Percentiles rank a stretch among this genome's conserved stretches.
phyloP scores from a whole-genome alignment of 2,329 filamentous ascomycete genomes.

The Calcarisporium arbuscula region DNA sequence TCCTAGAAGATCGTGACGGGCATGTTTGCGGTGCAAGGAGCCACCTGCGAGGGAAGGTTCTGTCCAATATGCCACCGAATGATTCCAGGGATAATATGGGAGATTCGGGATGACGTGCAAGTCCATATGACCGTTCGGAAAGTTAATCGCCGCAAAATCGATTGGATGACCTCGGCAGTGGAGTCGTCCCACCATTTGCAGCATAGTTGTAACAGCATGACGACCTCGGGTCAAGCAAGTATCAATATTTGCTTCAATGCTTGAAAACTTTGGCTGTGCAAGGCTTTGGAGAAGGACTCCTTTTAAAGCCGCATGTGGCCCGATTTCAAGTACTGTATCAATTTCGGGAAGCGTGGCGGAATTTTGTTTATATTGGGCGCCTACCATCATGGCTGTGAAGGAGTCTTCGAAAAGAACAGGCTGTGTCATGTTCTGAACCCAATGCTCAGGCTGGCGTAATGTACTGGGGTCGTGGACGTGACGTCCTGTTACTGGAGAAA shows the following conservation, averaged over 20 bases:
- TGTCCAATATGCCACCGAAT: background rate
- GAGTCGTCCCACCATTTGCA: background rate
- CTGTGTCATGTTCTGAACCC: slow-evolving; percentile 1
- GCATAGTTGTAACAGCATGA: background rate
- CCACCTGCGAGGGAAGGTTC: background rate
- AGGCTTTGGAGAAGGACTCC: background rate
- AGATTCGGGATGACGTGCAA: background rate
- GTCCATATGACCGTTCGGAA: background rate
- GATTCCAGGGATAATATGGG: slow-evolving; percentile 1
- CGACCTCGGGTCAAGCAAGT: background rate
- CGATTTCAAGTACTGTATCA: background rate
- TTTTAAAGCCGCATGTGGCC: background rate
- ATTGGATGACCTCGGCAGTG: background rate
- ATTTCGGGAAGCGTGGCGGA: no score
- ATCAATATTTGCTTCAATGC: background rate
- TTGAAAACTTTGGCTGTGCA: background rate
- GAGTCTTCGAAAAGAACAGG: background rate
- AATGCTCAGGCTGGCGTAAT: background rate
- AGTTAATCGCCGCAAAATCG: background rate
- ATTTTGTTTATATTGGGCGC: background rate
- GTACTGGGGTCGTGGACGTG: background rate
- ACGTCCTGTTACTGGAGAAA: background rate
- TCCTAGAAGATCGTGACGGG: background rate
- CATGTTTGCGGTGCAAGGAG: background rate
- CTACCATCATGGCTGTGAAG: background rate